Percentiles rank a stretch among this genome's conserved stretches.
Evolutionary conservation across 2,329 filamentous ascomycete species (phyloP).

Genomic region (Aspergillus tanneri): DNA sequence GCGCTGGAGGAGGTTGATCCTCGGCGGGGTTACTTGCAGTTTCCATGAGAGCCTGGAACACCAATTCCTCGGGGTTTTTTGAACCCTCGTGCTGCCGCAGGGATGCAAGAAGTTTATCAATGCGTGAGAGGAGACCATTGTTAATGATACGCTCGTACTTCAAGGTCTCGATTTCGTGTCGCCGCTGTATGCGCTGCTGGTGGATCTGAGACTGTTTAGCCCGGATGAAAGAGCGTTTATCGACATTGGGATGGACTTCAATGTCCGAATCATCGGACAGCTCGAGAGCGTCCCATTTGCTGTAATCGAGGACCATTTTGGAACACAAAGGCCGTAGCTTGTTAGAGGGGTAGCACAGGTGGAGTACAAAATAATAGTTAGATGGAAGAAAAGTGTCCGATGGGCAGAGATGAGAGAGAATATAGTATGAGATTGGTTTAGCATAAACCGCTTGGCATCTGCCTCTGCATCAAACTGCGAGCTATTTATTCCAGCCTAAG

Average conservation of each 20-base stretch:
- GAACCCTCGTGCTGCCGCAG: constrained; percentile 72
- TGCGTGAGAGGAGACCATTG: constrained; percentile 81
- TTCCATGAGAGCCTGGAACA: constrained; percentile 88
- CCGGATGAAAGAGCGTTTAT: constrained; percentile 96
- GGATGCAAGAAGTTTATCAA: constrained; percentile 72
- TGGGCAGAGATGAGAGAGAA: background rate
- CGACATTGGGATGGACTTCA: constrained; percentile 97
- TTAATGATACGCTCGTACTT: constrained; percentile 91
- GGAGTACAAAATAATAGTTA: constrained; percentile 19
- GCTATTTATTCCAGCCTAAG: background rate
- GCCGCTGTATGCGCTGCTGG: constrained; percentile 79
- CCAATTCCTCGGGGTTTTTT: constrained; percentile 70
- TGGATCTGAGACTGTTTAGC: constrained; percentile 98
- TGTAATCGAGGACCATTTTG: constrained; percentile 62
- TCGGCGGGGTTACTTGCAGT: constrained; percentile 67
- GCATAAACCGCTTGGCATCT: background rate
- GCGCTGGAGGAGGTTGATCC: constrained; percentile 73
- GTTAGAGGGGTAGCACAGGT: constrained; percentile 20
- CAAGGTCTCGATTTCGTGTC: constrained; percentile 82
- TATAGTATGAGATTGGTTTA: background rate
- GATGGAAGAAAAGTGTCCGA: no score
- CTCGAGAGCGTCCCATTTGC: constrained; percentile 77
- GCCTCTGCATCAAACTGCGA: background rate
- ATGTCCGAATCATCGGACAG: constrained; percentile 97
- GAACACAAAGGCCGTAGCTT: constrained; percentile 10